Evolutionary conservation across 805 yeast genomes (phyloP).

Genomic region (Kuraishia ogatae): DNA sequence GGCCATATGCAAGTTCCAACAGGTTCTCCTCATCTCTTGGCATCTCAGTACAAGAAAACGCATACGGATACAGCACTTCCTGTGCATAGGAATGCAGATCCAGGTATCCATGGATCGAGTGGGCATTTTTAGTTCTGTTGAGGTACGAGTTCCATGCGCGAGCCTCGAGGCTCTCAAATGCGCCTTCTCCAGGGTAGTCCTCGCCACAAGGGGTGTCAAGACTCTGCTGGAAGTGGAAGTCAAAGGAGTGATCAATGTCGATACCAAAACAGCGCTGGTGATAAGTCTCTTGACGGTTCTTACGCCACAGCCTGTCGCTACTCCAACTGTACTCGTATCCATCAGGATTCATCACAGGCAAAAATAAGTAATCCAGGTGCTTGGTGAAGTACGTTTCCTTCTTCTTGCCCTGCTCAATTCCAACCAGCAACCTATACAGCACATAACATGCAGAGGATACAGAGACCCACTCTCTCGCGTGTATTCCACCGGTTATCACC

Average conservation of each 20-base stretch:
- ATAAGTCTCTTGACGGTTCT: conserved; percentile 72
- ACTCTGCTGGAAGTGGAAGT: conserved; percentile 59
- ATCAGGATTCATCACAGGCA: conserved; percentile 87
- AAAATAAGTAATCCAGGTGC: conserved; percentile 59
- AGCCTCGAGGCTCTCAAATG: conserved; percentile 61
- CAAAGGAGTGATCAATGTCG: conserved; percentile 81
- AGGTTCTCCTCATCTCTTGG: conserved; percentile 80
- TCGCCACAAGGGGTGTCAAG: conserved; percentile 72
- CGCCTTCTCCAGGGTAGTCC: conserved; percentile 68
- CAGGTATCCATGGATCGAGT: conserved; percentile 63
- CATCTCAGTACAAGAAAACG: conserved; percentile 60
- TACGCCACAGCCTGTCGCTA: conserved; percentile 77
- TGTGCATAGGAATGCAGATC: conserved; percentile 85
- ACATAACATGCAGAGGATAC: conserved; percentile 59
- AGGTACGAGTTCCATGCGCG: conserved; percentile 37
- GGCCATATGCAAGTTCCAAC: conserved; percentile 73
- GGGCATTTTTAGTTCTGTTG: conserved; percentile 40
- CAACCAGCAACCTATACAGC: conserved; percentile 36
- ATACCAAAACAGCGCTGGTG: conserved; percentile 67
- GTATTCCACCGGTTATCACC: conserved; percentile 76
- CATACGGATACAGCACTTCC: conserved; percentile 76
- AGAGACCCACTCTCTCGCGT: conserved; percentile 88
- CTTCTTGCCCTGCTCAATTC: conserved; percentile 30
- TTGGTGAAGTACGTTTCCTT: conserved; percentile 40
- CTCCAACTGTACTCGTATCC: conserved; percentile 84